phyloP scores from a whole-genome alignment of 305 asterid species.

The Andrographis paniculata region DNA sequence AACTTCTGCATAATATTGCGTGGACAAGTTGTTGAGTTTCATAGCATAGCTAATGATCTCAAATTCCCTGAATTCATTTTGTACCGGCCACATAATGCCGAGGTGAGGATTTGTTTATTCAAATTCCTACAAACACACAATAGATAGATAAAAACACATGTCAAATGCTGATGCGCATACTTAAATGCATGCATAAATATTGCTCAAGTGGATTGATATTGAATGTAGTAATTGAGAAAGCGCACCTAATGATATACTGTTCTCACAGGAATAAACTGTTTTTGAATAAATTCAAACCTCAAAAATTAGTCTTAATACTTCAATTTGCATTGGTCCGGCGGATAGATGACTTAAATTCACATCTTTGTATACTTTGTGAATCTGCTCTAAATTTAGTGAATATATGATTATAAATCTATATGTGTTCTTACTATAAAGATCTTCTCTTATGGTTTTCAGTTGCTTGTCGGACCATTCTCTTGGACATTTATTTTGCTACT shows the following conservation, averaged over 20 bases:
- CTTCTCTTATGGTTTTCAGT: conserved; percentile 11
- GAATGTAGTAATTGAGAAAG: not conserved
- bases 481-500: conserved; percentile 7
- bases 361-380: not conserved
- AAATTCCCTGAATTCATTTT: conserved; percentile 65
- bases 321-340: conserved; percentile 1
- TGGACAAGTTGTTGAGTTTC: conserved; percentile 56
- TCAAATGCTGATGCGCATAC: not conserved
- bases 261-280: too few species aligned
- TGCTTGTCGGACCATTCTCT: conserved; percentile 7
- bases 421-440: too few species aligned
- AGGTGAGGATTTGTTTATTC: conserved; percentile 37
- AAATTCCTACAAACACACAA: conserved; percentile 9
- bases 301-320: not conserved
- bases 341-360: not conserved
- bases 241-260: too few species aligned
- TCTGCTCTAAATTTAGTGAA: too few species aligned
- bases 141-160: not conserved
- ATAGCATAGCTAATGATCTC: conserved; percentile 71
- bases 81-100: conserved; percentile 67
- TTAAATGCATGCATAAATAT: not conserved
- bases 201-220: not conserved
- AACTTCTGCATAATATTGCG: conserved; percentile 61
- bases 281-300: too few species aligned
- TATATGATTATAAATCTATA: too few species aligned